Conservation (phyloP, 306 rosid genomes). For the Cicer cuneatum region DNA sequence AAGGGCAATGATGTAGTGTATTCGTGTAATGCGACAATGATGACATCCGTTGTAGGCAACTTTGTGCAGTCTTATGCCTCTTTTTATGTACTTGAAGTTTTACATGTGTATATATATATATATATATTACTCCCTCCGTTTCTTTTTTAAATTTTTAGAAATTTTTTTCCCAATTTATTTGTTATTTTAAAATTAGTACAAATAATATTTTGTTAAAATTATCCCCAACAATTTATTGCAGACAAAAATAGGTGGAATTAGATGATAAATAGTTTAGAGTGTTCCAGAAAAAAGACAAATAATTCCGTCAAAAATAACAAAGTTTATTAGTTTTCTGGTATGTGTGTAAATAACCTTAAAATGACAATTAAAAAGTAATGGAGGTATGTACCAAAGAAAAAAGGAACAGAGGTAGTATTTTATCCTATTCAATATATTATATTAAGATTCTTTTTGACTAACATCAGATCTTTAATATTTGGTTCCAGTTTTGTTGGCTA, state of each 20-base stretch:
- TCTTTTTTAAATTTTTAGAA: too few relatives aligned
- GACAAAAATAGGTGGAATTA: too few relatives aligned
- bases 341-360: too few relatives aligned
- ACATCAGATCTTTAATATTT: neutral
- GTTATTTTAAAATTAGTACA: too few relatives aligned
- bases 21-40: constrained; percentile 2
- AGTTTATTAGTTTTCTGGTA: constrained; percentile 8
- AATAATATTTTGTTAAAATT: too few relatives aligned
- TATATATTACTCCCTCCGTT: neutral
- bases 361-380: too few relatives aligned
- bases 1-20: constrained; percentile 19
- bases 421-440: neutral
- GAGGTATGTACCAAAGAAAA: too few relatives aligned
- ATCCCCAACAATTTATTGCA: too few relatives aligned
- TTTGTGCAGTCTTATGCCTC: constrained; percentile 1
- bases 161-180: too few relatives aligned
- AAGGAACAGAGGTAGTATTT: neutral
- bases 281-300: too few relatives aligned
- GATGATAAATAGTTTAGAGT: too few relatives aligned
- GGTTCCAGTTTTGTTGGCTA: constrained; percentile 31
- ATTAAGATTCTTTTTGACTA: constrained; percentile 2
- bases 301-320: neutral
- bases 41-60: constrained; percentile 6
- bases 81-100: neutral
- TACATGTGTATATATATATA: neutral